Percentiles rank a stretch among this genome's conserved stretches.
Evolutionary conservation across 768 basidiomycete genomes (phyloP).

Genomic region (Suillus lakei): DNA sequence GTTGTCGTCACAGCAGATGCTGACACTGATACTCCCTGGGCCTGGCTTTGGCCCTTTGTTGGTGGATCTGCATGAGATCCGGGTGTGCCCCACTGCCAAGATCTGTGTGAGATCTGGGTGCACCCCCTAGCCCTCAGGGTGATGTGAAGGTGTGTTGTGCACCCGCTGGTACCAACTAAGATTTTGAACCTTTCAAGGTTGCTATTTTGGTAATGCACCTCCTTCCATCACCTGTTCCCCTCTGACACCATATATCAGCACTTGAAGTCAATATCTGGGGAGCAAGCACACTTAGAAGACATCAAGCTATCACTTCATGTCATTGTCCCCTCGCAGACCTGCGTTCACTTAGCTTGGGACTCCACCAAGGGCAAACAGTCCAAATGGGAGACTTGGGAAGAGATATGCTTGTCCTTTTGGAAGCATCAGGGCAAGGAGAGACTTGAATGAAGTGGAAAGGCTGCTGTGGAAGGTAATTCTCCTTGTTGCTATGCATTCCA

Average conservation of each 20-base stretch:
- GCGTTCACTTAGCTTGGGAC: conserved; percentile 60
- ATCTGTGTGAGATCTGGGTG: too few species aligned
- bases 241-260: conserved; percentile 58
- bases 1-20: too few species aligned
- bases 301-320: conserved; percentile 71
- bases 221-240: neutral
- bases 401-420: conserved; percentile 67
- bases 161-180: too few species aligned
- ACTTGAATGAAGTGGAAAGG: conserved; percentile 60
- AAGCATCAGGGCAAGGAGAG: conserved; percentile 55
- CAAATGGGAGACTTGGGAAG: conserved; percentile 70
- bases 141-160: too few species aligned
- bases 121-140: too few species aligned
- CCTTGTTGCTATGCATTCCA: neutral
- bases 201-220: conserved; percentile 72
- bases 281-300: conserved; percentile 44
- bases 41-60: too few species aligned
- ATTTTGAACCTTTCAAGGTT: too few species aligned
- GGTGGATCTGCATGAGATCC: too few species aligned
- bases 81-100: too few species aligned
- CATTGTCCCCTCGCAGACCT: conserved; percentile 60
- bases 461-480: conserved; percentile 63
- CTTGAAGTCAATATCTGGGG: conserved; percentile 61
- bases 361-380: conserved; percentile 44
- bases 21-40: too few species aligned